These are phyloP conservation scores for Leucosporidium yakuticum DNA, from an alignment of 768 basidiomycete genomes.

Conservation along the genomic window DNA sequence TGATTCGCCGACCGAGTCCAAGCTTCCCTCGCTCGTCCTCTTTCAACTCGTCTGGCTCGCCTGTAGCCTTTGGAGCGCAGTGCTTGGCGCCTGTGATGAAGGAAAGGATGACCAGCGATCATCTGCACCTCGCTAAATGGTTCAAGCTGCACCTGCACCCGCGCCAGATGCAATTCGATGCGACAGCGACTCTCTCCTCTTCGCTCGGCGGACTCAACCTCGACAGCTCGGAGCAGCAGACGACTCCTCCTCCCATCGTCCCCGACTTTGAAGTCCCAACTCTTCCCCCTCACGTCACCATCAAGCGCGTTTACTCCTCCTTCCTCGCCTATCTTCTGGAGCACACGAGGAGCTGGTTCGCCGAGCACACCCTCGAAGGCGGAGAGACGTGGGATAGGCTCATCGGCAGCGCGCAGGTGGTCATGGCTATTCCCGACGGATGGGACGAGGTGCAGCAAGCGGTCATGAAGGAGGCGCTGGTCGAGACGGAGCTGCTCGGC, in stretches of 20 bases:
- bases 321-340: slow-evolving; percentile 10
- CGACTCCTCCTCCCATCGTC: not conserved
- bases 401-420: not conserved
- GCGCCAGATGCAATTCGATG: not conserved
- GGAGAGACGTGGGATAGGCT: slow-evolving; percentile 3
- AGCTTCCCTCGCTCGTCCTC: not conserved
- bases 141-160: slow-evolving; percentile 5
- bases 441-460: slow-evolving; percentile 14
- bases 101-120: not conserved
- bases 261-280: slow-evolving; percentile 7
- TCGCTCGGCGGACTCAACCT: not conserved
- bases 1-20: not conserved
- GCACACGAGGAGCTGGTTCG: slow-evolving; percentile 3
- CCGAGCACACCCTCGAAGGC: not conserved
- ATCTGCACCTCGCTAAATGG: not conserved
- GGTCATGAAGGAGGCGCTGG: slow-evolving; percentile 10
- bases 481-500: slow-evolving; percentile 4
- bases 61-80: not conserved
- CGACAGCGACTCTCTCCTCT: not conserved
- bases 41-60: not conserved
- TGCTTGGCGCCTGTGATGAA: not conserved
- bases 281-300: slow-evolving; percentile 4
- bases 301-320: slow-evolving; percentile 12
- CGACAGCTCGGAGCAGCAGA: not conserved
- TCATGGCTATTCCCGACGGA: slow-evolving; percentile 15